Base-by-base conservation (phyloP, 1,284 basidiomycete genomes). In the Ceratobasidium sp. region DNA sequence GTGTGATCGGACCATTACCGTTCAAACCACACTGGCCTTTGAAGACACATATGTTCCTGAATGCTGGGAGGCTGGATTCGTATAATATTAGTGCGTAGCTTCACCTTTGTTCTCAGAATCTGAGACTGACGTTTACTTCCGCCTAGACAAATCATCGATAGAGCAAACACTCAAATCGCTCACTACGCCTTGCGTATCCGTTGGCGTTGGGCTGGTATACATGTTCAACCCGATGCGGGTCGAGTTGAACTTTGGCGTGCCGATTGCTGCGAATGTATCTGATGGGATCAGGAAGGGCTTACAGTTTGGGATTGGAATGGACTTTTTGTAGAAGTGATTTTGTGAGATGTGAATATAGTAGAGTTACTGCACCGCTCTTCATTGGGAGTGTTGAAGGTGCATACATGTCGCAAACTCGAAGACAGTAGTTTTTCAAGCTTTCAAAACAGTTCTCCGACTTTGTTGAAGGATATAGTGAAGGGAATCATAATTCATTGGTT, bases 161-260 rank as follows among this genome's bases (percentile, higher is more conserved):
- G 81, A 85, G n/a, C 84, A 80, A 62, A 72, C 88, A 41, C 65
- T 77, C 0, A 75, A 76, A 4, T 79, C 80, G 61, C 75, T 87
- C 58, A 76, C 82, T 2, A 82, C 82, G 55, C 90, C 90, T 0
- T 89, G 89, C 0, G 82, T 97, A 59, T 93, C 93, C 2, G 91
- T 88, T 0, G 97, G 97, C 4, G 77, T 98, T 0, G 97, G 97
- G 0, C 80, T 99, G n/a, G 87, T 98, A 58, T 98, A 97, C 79
- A 85, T 90, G 55, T 91, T 96, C 75, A 92, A 94, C 72, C 90
- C 92, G 1, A 85, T 96, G 18, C 84, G 95, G 23, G 85, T 96
- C 46, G 97, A 99, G 80, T 83, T 97, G 75, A 99, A 98, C 80
- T 89, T 98, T 75, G 93, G 96, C 2, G 86, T 98, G 62, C 97